phyloP scores from a whole-genome alignment of 2,329 filamentous ascomycete species.

The Daldinia sp. region DNA sequence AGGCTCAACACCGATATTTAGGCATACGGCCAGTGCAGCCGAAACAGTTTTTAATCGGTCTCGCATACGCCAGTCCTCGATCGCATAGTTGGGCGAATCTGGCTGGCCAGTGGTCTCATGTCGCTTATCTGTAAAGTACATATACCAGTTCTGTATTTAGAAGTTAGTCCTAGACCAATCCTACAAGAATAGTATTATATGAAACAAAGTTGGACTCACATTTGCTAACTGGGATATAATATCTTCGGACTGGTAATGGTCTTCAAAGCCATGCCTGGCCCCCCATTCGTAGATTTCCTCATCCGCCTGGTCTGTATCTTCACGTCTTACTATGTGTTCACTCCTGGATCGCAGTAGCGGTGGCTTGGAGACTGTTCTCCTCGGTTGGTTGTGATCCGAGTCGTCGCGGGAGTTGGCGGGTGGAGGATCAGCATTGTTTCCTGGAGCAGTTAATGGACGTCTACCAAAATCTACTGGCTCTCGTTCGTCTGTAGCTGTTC shows the following conservation, averaged over 20 bases:
- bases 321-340: constrained; percentile 61
- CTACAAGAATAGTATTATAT: background rate
- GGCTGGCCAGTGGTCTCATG: constrained; percentile 95
- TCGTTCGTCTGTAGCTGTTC: constrained; percentile 44
- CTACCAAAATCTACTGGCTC: constrained; percentile 49
- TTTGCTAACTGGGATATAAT: constrained; percentile 87
- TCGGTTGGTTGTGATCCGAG: constrained; percentile 53
- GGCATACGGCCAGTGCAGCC: constrained; percentile 90
- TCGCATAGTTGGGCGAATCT: constrained; percentile 71
- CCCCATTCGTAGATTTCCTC: constrained; percentile 66
- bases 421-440: constrained; percentile 53
- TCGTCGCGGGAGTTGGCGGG: constrained; percentile 49
- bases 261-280: constrained; percentile 88
- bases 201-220: constrained; percentile 62
- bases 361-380: constrained; percentile 61
- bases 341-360: constrained; percentile 69
- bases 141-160: constrained; percentile 87
- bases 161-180: constrained; percentile 32
- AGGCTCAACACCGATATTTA: constrained; percentile 97
- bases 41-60: constrained; percentile 97
- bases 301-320: constrained; percentile 57
- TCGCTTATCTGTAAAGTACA: constrained; percentile 99
- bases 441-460: constrained; percentile 62
- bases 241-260: constrained; percentile 90
- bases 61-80: constrained; percentile 97